Evolutionary conservation across 2,329 filamentous ascomycete species (phyloP).

Genomic region (Xylaria sp.): DNA sequence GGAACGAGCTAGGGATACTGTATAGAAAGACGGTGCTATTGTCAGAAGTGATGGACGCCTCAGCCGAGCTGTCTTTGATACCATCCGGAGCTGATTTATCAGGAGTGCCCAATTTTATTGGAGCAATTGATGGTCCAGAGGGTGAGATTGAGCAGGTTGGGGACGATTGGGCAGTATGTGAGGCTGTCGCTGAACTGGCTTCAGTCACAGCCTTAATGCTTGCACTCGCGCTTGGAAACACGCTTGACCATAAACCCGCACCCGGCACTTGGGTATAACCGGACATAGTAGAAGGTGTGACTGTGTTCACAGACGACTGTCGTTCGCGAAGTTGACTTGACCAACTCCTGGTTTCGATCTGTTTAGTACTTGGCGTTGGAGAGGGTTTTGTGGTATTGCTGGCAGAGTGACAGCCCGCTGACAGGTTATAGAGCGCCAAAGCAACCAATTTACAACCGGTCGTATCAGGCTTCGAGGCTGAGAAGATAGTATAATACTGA

Average conservation of each 20-base stretch:
- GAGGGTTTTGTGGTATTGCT: constrained; percentile 19
- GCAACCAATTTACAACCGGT: constrained; percentile 42
- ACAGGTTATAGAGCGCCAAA: constrained; percentile 41
- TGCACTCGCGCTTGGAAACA: constrained; percentile 17
- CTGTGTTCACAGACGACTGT: constrained; percentile 10
- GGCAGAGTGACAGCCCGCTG: constrained; percentile 35
- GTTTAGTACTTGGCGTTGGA: neutral
- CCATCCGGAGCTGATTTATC: constrained; percentile 35
- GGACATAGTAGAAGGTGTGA: constrained; percentile 16
- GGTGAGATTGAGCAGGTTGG: constrained; percentile 40
- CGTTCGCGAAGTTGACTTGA: constrained; percentile 16
- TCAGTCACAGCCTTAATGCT: constrained; percentile 6
- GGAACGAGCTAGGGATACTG: constrained; percentile 42
- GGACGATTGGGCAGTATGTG: constrained; percentile 26
- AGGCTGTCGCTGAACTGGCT: constrained; percentile 14
- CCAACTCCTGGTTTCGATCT: neutral
- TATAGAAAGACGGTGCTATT: constrained; percentile 46
- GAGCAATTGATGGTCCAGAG: constrained; percentile 47
- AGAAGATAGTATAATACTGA: constrained; percentile 45
- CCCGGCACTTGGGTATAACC: constrained; percentile 23
- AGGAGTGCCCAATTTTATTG: constrained; percentile 38
- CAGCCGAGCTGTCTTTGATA: constrained; percentile 36
- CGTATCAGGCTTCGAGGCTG: constrained; percentile 39
- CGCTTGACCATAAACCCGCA: constrained; percentile 26
- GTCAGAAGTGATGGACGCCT: constrained; percentile 41